phyloP scores from a whole-genome alignment of 176 grass and related monocot species.

The sorghum (Sorghum bicolor) region Sorghum_bicolor_NCBIv3 NC_012870.2:6404501-6405000 shows the following conservation, averaged over 20 bases:
- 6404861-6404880: constrained; percentile 29
- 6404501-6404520: neutral
- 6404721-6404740: neutral
- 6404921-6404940: constrained; percentile 34
- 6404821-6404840: neutral
- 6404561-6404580: neutral
- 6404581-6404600: neutral
- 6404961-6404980: neutral
- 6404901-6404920: neutral
- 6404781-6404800: constrained; percentile 3
- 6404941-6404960: neutral
- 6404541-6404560: neutral
- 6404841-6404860: constrained; percentile 37
- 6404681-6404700: constrained; percentile 42
- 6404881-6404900: constrained; percentile 19
- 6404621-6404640: constrained; percentile 33
- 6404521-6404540: neutral
- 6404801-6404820: too few species aligned
- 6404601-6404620: neutral
- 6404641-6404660: neutral
- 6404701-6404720: constrained; percentile 15
- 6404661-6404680: constrained; percentile 14
- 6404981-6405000: neutral
- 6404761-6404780: constrained; percentile 10
- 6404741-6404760: constrained; percentile 23